A percentile compares a stretch with the other conserved stretches of the same genome.
Conservation (phyloP, 164 flowering plant genomes). For the Chimonanthus salicifolius region DNA sequence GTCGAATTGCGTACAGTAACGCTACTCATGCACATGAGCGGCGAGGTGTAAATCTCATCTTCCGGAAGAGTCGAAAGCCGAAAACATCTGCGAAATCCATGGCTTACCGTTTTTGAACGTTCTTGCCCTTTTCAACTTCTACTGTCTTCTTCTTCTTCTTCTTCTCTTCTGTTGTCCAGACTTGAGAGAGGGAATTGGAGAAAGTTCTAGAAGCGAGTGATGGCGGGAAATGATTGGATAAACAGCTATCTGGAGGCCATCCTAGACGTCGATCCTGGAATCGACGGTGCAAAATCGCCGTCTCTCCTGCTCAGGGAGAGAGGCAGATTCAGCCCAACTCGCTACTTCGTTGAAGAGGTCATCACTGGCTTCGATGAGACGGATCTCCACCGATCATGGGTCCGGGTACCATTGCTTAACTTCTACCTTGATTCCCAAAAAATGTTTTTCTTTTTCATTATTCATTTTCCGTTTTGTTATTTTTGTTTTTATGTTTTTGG, state of each 20-base stretch:
- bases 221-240: conserved; percentile 99
- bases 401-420: conserved; percentile 33
- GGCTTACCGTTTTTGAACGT: no score
- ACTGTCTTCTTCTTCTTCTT: no score
- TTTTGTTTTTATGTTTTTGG: neutral
- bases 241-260: conserved; percentile 98
- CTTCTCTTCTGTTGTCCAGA: no score
- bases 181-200: no score
- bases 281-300: conserved; percentile 54
- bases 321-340: conserved; percentile 92
- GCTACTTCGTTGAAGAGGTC: conserved; percentile 95
- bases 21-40: no score
- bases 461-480: neutral
- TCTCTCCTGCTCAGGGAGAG: conserved; percentile 81
- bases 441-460: conserved; percentile 1
- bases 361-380: conserved; percentile 98
- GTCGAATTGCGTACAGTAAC: no score
- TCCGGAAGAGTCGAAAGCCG: no score
- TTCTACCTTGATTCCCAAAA: neutral
- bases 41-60: no score
- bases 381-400: conserved; percentile 97
- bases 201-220: conserved; percentile 18
- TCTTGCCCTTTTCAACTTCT: no score
- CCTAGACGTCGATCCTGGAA: conserved; percentile 74
- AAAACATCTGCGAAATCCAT: no score